A percentile compares a stretch with the other conserved stretches of the same genome.
Conservation (phyloP, 805 yeast species). For the Metschnikowia picachoensis region DNA sequence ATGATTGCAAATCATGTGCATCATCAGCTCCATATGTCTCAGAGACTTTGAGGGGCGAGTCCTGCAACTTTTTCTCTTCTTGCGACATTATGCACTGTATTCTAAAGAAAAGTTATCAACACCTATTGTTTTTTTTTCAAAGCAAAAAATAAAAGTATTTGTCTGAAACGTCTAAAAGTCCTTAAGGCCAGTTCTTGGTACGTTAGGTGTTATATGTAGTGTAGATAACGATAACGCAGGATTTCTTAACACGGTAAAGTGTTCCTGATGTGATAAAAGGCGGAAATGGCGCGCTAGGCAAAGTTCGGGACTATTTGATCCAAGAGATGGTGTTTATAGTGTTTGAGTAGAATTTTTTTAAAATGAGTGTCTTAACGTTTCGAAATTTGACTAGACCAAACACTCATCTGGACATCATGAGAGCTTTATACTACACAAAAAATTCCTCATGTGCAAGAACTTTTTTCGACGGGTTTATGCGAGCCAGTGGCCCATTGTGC, state of each 20-base stretch:
- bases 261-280: constrained; percentile 1
- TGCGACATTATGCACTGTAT: constrained; percentile 1
- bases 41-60: constrained; percentile 1
- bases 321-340: too few relatives aligned
- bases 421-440: constrained; percentile 3
- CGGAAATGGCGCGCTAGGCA: constrained; percentile 1
- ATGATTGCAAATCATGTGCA: constrained; percentile 8
- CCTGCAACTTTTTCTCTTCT: constrained; percentile 6
- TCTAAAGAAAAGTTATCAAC: too few relatives aligned
- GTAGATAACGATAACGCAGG: not conserved
- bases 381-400: not conserved
- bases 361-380: too few relatives aligned
- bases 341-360: too few relatives aligned
- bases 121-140: not conserved
- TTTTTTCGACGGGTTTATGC: constrained; percentile 4
- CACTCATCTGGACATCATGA: not conserved
- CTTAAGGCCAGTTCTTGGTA: too few relatives aligned
- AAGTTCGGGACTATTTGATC: not conserved
- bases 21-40: constrained; percentile 11
- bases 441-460: constrained; percentile 1
- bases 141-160: not conserved
- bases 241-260: constrained; percentile 1
- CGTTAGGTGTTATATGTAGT: too few relatives aligned
- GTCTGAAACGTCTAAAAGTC: not conserved
- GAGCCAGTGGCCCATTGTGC: not conserved